Evolutionary conservation across 2,329 filamentous ascomycete species (phyloP).

Genomic region (Pseudogymnoascus sp.): DNA sequence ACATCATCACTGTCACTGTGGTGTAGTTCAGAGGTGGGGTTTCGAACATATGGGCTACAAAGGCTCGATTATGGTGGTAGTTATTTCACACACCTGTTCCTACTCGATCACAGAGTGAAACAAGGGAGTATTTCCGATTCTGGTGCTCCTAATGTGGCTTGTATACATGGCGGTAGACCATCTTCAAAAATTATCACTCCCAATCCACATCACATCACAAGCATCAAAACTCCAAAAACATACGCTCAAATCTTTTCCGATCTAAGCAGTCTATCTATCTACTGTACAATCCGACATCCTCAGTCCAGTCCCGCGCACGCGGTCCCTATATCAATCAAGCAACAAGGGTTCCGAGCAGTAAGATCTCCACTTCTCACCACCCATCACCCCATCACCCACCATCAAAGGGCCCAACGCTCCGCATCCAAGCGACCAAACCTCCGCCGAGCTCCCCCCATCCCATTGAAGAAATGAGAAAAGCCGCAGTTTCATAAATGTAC

Average conservation of each 20-base stretch:
- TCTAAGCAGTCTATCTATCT: not conserved
- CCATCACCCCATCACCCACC: not conserved
- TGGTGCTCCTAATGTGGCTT: too few relatives aligned
- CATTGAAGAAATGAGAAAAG: not conserved
- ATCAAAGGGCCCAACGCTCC: not conserved
- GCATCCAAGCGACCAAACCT: not conserved
- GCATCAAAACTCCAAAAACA: not conserved
- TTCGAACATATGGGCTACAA: not conserved
- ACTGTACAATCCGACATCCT: conserved; percentile 9
- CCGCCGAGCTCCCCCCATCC: not conserved
- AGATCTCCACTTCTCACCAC: conserved; percentile 7
- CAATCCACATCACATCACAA: not conserved
- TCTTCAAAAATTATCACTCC: not conserved
- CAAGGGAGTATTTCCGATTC: too few relatives aligned
- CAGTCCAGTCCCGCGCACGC: not conserved
- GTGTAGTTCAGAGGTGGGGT: too few relatives aligned
- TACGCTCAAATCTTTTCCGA: not conserved
- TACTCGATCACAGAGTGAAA: too few relatives aligned
- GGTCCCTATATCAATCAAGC: not conserved
- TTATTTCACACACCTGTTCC: too few relatives aligned
- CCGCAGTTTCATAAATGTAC: not conserved
- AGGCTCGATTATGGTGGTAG: too few relatives aligned
- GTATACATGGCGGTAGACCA: too few relatives aligned
- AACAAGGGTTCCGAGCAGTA: not conserved
- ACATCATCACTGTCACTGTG: too few relatives aligned